Percentiles rank a stretch among this genome's conserved stretches.
These are phyloP conservation scores for Boletus sp. DNA, from an alignment of 768 basidiomycete species.

Conservation along the genomic window DNA sequence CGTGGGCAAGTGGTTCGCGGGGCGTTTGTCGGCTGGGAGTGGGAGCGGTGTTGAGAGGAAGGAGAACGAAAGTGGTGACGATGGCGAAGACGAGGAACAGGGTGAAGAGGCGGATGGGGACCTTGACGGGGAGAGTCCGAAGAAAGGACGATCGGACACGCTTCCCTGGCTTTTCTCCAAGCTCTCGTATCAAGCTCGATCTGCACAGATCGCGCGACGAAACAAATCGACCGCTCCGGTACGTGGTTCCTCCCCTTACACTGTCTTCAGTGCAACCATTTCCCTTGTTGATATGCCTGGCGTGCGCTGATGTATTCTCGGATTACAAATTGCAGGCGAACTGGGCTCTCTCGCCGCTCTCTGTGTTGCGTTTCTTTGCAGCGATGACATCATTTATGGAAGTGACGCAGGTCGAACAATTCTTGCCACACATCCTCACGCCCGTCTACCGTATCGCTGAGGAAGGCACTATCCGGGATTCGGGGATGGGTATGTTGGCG, in stretches of 20 bases:
- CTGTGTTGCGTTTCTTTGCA: constrained; percentile 90
- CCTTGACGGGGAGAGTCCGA: constrained; percentile 23
- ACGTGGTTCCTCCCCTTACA: background rate
- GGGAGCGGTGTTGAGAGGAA: constrained; percentile 10
- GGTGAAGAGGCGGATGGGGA: constrained; percentile 28
- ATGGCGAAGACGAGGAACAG: background rate
- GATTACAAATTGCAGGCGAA: constrained; percentile 47
- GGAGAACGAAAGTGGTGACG: constrained; percentile 15
- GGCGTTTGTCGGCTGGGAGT: constrained; percentile 31
- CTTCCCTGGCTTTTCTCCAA: constrained; percentile 94
- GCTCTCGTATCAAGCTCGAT: constrained; percentile 82
- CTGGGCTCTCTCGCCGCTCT: constrained; percentile 81
- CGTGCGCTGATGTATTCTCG: background rate
- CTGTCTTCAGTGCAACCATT: background rate
- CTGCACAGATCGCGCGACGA: constrained; percentile 68
- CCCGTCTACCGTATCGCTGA: constrained; percentile 87
- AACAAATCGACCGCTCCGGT: constrained; percentile 44
- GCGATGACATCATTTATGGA: constrained; percentile 82
- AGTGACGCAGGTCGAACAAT: constrained; percentile 52
- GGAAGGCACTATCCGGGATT: constrained; percentile 79
- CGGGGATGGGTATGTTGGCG: constrained; percentile 64
- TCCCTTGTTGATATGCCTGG: background rate
- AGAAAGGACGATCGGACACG: constrained; percentile 41
- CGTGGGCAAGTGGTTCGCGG: constrained; percentile 80
- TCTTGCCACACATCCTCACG: constrained; percentile 79